phyloP scores from a whole-genome alignment of 805 yeast species.

The Starmera amethionina region DNA sequence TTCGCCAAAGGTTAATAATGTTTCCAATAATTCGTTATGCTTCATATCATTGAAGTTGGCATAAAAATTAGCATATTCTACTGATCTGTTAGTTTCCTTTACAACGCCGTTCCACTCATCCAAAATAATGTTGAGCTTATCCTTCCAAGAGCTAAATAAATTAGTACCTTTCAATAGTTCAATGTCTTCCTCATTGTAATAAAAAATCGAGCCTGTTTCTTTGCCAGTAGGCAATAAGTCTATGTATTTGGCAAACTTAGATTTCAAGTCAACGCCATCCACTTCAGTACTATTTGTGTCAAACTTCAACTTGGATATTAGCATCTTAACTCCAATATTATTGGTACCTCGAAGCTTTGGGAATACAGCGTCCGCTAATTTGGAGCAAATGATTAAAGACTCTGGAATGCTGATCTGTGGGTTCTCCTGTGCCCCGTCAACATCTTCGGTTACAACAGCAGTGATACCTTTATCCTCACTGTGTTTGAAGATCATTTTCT shows the following conservation, averaged over 20 bases:
- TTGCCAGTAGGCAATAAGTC: slow-evolving; percentile 35
- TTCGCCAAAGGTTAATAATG: slow-evolving; percentile 15
- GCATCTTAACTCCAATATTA: slow-evolving; percentile 27
- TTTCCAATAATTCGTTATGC: slow-evolving; percentile 11
- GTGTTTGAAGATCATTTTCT: slow-evolving; percentile 23
- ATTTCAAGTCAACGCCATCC: slow-evolving; percentile 13
- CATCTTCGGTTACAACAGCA: slow-evolving; percentile 17
- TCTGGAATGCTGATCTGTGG: slow-evolving; percentile 22
- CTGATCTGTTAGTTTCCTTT: neutral
- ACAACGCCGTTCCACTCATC: slow-evolving; percentile 48
- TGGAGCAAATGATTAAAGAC: slow-evolving; percentile 19
- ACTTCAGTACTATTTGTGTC: slow-evolving; percentile 8
- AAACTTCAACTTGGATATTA: slow-evolving; percentile 32
- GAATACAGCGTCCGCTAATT: slow-evolving; percentile 16
- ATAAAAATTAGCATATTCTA: slow-evolving; percentile 11
- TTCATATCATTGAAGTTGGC: slow-evolving; percentile 7
- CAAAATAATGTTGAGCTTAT: slow-evolving; percentile 35
- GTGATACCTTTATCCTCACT: slow-evolving; percentile 26
- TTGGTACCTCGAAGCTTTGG: slow-evolving; percentile 7
- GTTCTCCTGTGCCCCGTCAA: slow-evolving; percentile 9
- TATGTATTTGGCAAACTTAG: slow-evolving; percentile 34
- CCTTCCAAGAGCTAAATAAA: slow-evolving; percentile 40
- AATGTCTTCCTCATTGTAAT: slow-evolving; percentile 50
- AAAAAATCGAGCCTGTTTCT: slow-evolving; percentile 43
- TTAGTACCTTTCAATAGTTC: slow-evolving; percentile 56